Evolutionary conservation across 1,139 yeast species (phyloP).

Genomic region (Hansenula anomala): DNA sequence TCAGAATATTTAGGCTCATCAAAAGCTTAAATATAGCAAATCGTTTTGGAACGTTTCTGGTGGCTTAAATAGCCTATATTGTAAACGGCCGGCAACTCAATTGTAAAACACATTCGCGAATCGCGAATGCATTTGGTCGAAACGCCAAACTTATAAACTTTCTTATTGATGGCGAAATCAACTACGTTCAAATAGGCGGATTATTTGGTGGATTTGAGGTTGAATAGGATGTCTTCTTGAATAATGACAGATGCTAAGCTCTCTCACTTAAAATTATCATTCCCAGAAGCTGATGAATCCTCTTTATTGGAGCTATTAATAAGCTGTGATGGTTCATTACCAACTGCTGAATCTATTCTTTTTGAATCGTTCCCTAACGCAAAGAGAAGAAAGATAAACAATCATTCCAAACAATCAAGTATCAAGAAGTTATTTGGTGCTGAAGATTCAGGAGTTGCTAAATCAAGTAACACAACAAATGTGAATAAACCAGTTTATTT

Average conservation of each 20-base stretch:
- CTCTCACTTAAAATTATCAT: slow-evolving; percentile 15
- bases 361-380: slow-evolving; percentile 23
- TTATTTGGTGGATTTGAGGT: not conserved
- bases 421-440: slow-evolving; percentile 13
- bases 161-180: too few species aligned
- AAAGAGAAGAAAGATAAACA: slow-evolving; percentile 17
- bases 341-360: slow-evolving; percentile 27
- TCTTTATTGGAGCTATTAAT: slow-evolving; percentile 33
- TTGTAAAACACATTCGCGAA: too few species aligned
- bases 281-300: slow-evolving; percentile 28
- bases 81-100: too few species aligned
- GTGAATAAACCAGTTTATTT: slow-evolving; percentile 24
- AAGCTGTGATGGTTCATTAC: slow-evolving; percentile 36
- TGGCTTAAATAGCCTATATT: too few species aligned
- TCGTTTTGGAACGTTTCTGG: too few species aligned
- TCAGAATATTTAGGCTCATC: too few species aligned
- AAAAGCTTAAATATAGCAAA: too few species aligned
- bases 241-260: slow-evolving; percentile 26
- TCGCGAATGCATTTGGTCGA: too few species aligned
- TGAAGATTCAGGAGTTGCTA: not conserved
- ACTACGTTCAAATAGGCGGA: too few species aligned
- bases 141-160: too few species aligned
- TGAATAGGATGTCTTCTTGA: too few species aligned
- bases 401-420: slow-evolving; percentile 19
- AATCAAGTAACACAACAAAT: slow-evolving; percentile 14